Base-by-base conservation (phyloP, 2,329 filamentous ascomycete genomes). In the Cordyceps javanica region DNA sequence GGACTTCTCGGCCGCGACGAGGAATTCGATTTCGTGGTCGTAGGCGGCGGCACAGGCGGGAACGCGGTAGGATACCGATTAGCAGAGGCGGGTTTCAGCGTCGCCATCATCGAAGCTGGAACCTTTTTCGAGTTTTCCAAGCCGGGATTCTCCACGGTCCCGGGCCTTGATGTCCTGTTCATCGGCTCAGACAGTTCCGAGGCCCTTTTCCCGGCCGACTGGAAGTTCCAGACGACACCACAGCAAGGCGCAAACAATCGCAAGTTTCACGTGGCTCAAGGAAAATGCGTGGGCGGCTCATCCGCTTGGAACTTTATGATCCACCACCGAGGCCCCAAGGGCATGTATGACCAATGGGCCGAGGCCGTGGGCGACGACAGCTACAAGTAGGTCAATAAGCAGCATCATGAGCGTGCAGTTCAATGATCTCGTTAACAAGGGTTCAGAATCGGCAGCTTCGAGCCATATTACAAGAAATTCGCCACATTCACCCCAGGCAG, bases 221-320 rank as follows among this genome's bases (percentile, higher is more conserved):
- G 62, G 64, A 70, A 45, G 64, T 74, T 67, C 62, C 67, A 68
- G 55, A 68, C 57, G 32, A 69, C 53, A 25, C 66, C 55, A 52
- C 66, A 68, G 34, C 56, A 57, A 0, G 60, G 62, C 1, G 63
- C 63, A 0, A 55, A 61, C 19, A n/a, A 62, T 13, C 62, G 70
- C 2, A 59, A 61, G n/a, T 61, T 75, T 4, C 68, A 73, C 57
- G 73, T 72, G 56, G 65, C 71, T 0, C 67, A 66, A 5, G 74
- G 73, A 1, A 75, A 72, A 50, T 68, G 64, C 0, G 64, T 76
- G 0, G 74, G 73, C 21, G 73, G 74, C 9, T 69, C 69, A 1
- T 73, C 70, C 0, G 68, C 70, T 9, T 65, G 72, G 7, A 73
- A 73, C 58, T 72, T 68, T 19, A 64, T 73, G 65, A 67, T 72